Conservation (phyloP, 2,329 filamentous ascomycete genomes). For the Talaromyces marneffei region DNA sequence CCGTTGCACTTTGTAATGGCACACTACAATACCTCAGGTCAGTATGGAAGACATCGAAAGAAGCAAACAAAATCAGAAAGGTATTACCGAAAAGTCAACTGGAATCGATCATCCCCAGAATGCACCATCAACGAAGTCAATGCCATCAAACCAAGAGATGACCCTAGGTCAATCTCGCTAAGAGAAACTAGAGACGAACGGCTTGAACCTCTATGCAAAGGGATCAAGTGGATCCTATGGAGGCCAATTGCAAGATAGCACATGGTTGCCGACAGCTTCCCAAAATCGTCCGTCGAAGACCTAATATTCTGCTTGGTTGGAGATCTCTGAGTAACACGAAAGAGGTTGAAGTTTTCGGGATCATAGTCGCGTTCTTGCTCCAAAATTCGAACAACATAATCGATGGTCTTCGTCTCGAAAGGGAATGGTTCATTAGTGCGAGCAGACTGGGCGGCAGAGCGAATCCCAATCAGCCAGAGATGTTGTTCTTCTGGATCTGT, state of each 20-base stretch:
- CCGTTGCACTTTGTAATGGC: constrained; percentile 51
- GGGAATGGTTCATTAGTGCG: constrained; percentile 47
- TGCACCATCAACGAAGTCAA: constrained; percentile 56
- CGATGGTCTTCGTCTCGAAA: constrained; percentile 55
- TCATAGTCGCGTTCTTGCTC: constrained; percentile 65
- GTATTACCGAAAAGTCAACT: constrained; percentile 55
- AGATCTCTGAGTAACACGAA: constrained; percentile 62
- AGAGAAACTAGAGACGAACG: constrained; percentile 52
- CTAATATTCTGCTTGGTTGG: constrained; percentile 50
- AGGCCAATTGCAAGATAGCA: constrained; percentile 65
- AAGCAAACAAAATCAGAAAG: constrained; percentile 15
- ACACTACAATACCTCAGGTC: constrained; percentile 29
- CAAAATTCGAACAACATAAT: constrained; percentile 57
- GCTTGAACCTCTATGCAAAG: constrained; percentile 54
- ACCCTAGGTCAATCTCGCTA: constrained; percentile 45
- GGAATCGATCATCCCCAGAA: constrained; percentile 60
- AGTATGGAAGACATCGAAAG: neutral
- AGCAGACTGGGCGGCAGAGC: constrained; percentile 53
- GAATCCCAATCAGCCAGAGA: constrained; percentile 59
- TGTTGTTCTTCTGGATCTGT: constrained; percentile 60
- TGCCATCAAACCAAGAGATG: constrained; percentile 59
- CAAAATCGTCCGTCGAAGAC: constrained; percentile 60
- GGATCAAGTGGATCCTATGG: constrained; percentile 63
- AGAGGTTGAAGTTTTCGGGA: constrained; percentile 60
- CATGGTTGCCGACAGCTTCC: constrained; percentile 58